phyloP scores from a whole-genome alignment of 2,329 filamentous ascomycete genomes.

The Sporothrix brasiliensis region DNA sequence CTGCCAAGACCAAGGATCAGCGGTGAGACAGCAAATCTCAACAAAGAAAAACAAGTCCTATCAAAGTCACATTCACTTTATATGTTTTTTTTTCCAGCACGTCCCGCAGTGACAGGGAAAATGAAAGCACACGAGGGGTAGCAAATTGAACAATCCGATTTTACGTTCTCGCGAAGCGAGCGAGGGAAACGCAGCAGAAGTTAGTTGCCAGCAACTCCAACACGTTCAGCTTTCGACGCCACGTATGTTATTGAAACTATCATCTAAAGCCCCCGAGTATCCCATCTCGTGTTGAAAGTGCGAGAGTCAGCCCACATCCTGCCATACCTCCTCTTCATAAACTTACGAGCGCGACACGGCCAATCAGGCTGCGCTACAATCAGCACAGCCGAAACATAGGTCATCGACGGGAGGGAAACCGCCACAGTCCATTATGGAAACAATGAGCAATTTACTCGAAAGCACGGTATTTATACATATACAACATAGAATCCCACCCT shows the following conservation, averaged over 20 bases:
- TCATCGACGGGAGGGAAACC: background rate
- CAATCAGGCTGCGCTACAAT: background rate
- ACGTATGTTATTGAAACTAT: background rate
- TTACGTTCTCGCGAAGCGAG: background rate
- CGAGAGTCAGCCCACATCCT: background rate
- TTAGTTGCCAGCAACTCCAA: background rate
- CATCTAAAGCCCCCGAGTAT: too few species aligned
- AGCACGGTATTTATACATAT: background rate
- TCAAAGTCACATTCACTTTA: background rate
- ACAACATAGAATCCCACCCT: background rate
- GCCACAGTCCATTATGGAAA: background rate
- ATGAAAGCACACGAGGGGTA: background rate
- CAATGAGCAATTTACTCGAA: background rate
- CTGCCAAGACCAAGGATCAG: conserved; percentile 19
- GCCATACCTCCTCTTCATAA: too few species aligned
- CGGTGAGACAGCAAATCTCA: background rate
- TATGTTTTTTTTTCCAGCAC: background rate
- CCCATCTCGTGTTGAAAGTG: background rate
- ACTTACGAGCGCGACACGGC: background rate
- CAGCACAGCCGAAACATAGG: background rate
- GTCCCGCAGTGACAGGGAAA: background rate
- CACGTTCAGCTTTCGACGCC: background rate
- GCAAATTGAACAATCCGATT: background rate
- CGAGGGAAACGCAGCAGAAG: background rate
- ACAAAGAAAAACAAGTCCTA: background rate